A percentile compares a stretch with the other conserved stretches of the same genome.
Evolutionary conservation across 495 filamentous ascomycete genomes (phyloP).

Genomic region (Hyaloscypha hepaticicola): DNA sequence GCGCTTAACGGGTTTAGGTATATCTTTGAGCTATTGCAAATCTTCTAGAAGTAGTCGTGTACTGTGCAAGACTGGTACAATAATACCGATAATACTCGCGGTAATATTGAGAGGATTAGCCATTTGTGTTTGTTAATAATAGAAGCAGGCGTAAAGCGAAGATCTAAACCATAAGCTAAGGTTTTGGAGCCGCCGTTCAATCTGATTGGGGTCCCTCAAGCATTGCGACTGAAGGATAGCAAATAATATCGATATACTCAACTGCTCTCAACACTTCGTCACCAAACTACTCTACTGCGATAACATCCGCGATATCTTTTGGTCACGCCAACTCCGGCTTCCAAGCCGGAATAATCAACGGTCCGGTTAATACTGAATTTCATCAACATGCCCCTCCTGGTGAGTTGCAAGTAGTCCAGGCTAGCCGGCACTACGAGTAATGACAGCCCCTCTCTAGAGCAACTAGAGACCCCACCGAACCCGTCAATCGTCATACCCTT

Average conservation of each 20-base stretch:
- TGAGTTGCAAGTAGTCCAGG: too few species aligned
- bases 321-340: constrained; percentile 31
- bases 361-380: constrained; percentile 33
- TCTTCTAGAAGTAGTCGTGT: constrained; percentile 39
- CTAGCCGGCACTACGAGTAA: too few species aligned
- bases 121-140: constrained; percentile 36
- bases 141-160: constrained; percentile 20
- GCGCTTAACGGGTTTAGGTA: constrained; percentile 35
- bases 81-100: constrained; percentile 38
- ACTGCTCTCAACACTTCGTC: constrained; percentile 16
- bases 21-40: constrained; percentile 41
- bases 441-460: constrained; percentile 26
- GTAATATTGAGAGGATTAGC: constrained; percentile 41
- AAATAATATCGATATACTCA: constrained; percentile 19
- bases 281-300: constrained; percentile 20
- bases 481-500: constrained; percentile 35
- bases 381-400: constrained; percentile 37
- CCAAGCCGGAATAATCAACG: constrained; percentile 35
- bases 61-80: constrained; percentile 39
- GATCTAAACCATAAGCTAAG: constrained; percentile 17
- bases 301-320: constrained; percentile 32
- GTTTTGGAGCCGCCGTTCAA: constrained; percentile 16
- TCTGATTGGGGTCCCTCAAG: constrained; percentile 17
- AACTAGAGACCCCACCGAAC: constrained; percentile 31
- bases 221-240: constrained; percentile 17